These are phyloP conservation scores for Colletotrichum orchidophilum DNA, from an alignment of 2,329 filamentous ascomycete species.

Conservation along the genomic window DNA sequence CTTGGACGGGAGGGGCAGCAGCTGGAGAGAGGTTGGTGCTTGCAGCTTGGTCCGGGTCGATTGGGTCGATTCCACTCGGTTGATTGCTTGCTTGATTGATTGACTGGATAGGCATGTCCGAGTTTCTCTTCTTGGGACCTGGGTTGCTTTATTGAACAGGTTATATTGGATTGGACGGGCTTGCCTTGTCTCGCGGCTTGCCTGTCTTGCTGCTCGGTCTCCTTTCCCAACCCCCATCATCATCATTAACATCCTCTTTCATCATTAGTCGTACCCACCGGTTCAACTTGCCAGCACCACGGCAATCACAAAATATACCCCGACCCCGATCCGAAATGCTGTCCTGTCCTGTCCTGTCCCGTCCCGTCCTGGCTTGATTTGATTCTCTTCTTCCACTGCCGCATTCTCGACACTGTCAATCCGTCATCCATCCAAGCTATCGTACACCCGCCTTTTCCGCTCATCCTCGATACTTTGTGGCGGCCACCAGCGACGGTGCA, in stretches of 20 bases:
- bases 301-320: background rate
- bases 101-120: conserved; percentile 4
- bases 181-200: background rate
- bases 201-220: background rate
- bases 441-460: background rate
- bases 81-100: background rate
- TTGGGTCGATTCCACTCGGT: background rate
- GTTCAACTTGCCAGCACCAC: background rate
- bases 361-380: background rate
- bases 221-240: background rate
- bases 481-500: conserved; percentile 21
- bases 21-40: background rate
- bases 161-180: background rate
- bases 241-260: background rate
- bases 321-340: background rate
- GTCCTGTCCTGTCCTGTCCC: no score
- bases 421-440: background rate
- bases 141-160: conserved; percentile 26
- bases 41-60: background rate
- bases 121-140: conserved; percentile 5
- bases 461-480: background rate
- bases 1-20: background rate
- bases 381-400: background rate
- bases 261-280: background rate
- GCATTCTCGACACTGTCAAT: background rate